Evolutionary conservation across 352 stramenopile species (phyloP).

Genomic region (Globisporangium nodosum): DNA sequence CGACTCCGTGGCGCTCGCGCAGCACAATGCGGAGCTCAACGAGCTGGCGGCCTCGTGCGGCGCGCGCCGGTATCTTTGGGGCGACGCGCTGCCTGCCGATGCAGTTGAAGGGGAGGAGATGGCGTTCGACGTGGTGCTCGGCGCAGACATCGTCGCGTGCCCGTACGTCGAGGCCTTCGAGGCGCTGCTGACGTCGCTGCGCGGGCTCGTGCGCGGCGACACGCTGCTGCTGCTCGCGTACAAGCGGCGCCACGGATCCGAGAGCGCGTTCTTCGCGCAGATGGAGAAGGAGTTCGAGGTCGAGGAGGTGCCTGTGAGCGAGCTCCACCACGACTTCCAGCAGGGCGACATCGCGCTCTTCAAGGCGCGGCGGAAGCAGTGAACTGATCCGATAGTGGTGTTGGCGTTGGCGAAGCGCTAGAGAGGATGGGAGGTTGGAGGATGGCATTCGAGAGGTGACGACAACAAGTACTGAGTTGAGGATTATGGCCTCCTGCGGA

Average conservation of each 20-base stretch:
- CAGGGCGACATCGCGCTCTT: constrained; percentile 64
- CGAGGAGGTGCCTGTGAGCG: constrained; percentile 23
- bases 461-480: too few species aligned
- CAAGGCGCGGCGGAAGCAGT: constrained; percentile 23
- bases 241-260: constrained; percentile 65
- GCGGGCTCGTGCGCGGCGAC: constrained; percentile 24
- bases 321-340: constrained; percentile 69
- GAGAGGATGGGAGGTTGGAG: too few species aligned
- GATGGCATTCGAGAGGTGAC: too few species aligned
- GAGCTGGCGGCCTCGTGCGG: constrained; percentile 17
- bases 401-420: too few species aligned
- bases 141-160: constrained; percentile 79
- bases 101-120: constrained; percentile 11
- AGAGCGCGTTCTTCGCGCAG: constrained; percentile 55
- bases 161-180: constrained; percentile 71
- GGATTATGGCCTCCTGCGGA: too few species aligned
- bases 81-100: constrained; percentile 23
- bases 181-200: constrained; percentile 47
- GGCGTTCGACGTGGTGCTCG: constrained; percentile 67
- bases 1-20: constrained; percentile 57
- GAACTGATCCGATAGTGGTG: too few species aligned
- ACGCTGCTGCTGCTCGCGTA: constrained; percentile 70
- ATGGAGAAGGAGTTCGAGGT: constrained; percentile 51
- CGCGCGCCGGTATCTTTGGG: constrained; percentile 59
- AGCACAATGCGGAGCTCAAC: constrained; percentile 50